phyloP scores from a whole-genome alignment of 2,329 filamentous ascomycete genomes.

The Lecanosticta acicola region DNA sequence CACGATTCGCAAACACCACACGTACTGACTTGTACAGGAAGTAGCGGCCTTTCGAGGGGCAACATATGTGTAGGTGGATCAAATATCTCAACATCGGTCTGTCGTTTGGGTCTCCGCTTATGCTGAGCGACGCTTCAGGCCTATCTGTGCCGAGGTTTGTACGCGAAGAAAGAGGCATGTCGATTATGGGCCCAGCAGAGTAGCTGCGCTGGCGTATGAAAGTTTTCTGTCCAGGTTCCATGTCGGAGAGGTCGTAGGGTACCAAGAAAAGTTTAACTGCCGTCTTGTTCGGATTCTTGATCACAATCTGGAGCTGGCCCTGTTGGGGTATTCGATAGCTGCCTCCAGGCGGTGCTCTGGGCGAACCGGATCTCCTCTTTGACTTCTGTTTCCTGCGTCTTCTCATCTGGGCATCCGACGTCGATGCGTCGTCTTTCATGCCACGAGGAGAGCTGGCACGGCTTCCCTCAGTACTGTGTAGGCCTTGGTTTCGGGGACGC shows the following conservation, averaged over 20 bases:
- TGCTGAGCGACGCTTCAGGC: constrained; percentile 48
- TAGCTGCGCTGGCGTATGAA: constrained; percentile 94
- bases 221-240: constrained; percentile 91
- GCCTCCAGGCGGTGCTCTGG: constrained; percentile 72
- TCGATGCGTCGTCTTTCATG: constrained; percentile 20
- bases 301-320: constrained; percentile 91
- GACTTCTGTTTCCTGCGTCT: constrained; percentile 43
- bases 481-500: constrained; percentile 27
- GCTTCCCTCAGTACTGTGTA: constrained; percentile 25
- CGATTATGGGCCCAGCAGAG: constrained; percentile 77
- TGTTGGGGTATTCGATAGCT: constrained; percentile 91
- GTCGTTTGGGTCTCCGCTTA: constrained; percentile 48
- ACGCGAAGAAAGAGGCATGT: constrained; percentile 52
- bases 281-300: constrained; percentile 98
- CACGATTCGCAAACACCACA: constrained; percentile 93
- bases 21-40: constrained; percentile 89
- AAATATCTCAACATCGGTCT: constrained; percentile 80
- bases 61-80: constrained; percentile 89
- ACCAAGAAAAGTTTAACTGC: constrained; percentile 94
- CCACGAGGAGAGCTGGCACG: constrained; percentile 24
- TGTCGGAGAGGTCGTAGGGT: constrained; percentile 84
- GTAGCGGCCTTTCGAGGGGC: constrained; percentile 72
- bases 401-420: constrained; percentile 22
- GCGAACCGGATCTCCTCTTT: constrained; percentile 51
- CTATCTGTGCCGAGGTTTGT: constrained; percentile 48